These are phyloP conservation scores for Sporothrix pseudoabietina DNA, from an alignment of 2,329 filamentous ascomycete genomes.

Conservation along the genomic window DNA sequence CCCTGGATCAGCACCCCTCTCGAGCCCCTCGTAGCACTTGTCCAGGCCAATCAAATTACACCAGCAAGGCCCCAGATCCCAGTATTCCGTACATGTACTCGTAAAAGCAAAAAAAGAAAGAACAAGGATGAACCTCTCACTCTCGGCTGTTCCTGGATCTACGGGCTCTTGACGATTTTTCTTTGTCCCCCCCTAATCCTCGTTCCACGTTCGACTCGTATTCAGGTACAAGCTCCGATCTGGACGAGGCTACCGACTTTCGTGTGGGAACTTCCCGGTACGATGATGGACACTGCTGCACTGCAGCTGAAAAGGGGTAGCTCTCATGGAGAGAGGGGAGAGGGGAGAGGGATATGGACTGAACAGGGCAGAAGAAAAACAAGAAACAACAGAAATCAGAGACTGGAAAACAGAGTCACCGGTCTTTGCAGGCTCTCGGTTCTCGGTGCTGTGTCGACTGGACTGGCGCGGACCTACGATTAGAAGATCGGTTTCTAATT, in stretches of 20 bases:
- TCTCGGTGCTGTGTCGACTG: neutral
- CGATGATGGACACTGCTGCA: neutral
- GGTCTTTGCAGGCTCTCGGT: neutral
- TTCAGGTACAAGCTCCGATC: conserved; percentile 8
- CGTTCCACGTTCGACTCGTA: neutral
- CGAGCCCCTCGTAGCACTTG: neutral
- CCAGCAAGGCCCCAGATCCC: neutral
- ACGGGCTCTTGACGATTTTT: neutral
- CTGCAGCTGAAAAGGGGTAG: conserved; percentile 16
- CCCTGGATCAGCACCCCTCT: conserved; percentile 13
- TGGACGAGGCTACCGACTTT: neutral
- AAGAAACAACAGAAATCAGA: neutral
- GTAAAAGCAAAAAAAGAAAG: neutral
- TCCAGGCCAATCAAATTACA: conserved; percentile 22
- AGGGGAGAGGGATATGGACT: neutral
- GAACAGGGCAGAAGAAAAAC: neutral
- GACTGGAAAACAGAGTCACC: neutral
- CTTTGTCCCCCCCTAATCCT: neutral
- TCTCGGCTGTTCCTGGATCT: neutral
- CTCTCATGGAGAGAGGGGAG: neutral
- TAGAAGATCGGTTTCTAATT: neutral
- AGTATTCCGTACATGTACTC: neutral
- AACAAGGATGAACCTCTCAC: neutral
- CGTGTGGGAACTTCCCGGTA: neutral
- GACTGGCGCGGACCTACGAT: neutral